Conservation (phyloP, 1,139 yeast genomes). For the Sugiyamaella xylanicola region DNA sequence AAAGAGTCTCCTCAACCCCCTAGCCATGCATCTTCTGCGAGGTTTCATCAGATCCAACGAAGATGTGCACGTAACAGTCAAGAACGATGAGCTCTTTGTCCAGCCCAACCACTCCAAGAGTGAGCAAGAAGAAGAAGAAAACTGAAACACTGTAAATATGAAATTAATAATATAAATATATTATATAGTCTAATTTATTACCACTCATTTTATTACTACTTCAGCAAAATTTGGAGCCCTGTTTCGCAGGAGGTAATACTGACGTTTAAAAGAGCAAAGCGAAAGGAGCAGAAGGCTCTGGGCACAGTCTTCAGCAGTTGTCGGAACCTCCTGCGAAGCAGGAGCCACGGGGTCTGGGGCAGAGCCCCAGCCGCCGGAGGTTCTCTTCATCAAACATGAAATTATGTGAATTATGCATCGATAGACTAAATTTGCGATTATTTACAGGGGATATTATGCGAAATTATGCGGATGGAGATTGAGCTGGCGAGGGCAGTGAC, state of each 20-base stretch:
- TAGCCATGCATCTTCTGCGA: conserved; percentile 75
- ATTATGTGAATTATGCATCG: too few species aligned
- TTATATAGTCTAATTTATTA: neutral
- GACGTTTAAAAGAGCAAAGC: too few species aligned
- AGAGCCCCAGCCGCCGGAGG: neutral
- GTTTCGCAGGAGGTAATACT: too few species aligned
- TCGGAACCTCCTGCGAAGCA: neutral
- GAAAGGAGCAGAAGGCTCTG: too few species aligned
- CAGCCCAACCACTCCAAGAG: conserved; percentile 52
- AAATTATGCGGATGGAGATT: conserved; percentile 2
- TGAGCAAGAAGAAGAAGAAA: conserved; percentile 22
- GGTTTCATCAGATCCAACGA: conserved; percentile 79
- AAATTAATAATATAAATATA: conserved; percentile 3
- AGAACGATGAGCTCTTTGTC: conserved; percentile 46
- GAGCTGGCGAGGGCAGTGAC: conserved; percentile 21
- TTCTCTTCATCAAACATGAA: too few species aligned
- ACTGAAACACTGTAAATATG: neutral
- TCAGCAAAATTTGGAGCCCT: too few species aligned
- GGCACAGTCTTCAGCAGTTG: too few species aligned
- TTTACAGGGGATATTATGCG: conserved; percentile 1
- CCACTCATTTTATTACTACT: too few species aligned
- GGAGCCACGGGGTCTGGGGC: neutral
- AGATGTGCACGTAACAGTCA: conserved; percentile 52
- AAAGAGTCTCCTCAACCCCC: conserved; percentile 77
- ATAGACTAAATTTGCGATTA: conserved; percentile 13